phyloP scores from a whole-genome alignment of 768 basidiomycete species.

The Suillus hirtellus region DNA sequence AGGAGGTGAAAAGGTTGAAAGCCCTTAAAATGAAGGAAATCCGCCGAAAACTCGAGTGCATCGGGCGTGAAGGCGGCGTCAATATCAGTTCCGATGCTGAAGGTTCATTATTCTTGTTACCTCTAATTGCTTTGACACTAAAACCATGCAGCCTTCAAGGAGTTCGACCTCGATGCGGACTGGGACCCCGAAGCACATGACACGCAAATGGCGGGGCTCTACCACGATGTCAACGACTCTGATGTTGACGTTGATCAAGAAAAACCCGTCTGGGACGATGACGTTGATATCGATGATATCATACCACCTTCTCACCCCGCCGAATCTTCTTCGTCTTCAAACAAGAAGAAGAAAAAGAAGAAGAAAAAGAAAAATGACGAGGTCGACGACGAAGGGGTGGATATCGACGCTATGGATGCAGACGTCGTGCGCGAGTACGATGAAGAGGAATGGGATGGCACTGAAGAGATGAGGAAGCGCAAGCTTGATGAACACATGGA shows the following conservation, averaged over 20 bases:
- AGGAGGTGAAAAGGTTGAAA: constrained; percentile 81
- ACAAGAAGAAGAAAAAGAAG: constrained; percentile 53
- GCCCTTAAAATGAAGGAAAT: constrained; percentile 85
- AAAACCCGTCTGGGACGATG: constrained; percentile 92
- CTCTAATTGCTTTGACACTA: background rate
- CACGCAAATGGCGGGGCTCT: constrained; percentile 74
- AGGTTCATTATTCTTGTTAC: constrained; percentile 17
- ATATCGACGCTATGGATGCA: constrained; percentile 52
- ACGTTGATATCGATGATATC: constrained; percentile 80
- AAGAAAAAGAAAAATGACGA: constrained; percentile 33
- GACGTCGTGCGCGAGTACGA: constrained; percentile 52
- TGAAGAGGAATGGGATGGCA: constrained; percentile 79
- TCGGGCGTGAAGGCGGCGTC: constrained; percentile 71
- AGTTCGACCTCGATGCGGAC: constrained; percentile 86
- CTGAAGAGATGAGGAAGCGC: constrained; percentile 86
- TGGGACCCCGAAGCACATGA: constrained; percentile 91
- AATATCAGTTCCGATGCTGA: constrained; percentile 25
- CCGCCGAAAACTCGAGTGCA: constrained; percentile 68
- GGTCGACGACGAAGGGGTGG: constrained; percentile 45
- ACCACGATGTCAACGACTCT: constrained; percentile 52
- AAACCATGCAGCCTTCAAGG: constrained; percentile 50
- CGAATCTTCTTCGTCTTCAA: constrained; percentile 29
- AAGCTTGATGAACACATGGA: constrained; percentile 89
- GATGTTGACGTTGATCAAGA: constrained; percentile 42
- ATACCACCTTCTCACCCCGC: constrained; percentile 36